phyloP scores from a whole-genome alignment of 2,329 filamentous ascomycete genomes.

The Ilyonectria sp. region DNA sequence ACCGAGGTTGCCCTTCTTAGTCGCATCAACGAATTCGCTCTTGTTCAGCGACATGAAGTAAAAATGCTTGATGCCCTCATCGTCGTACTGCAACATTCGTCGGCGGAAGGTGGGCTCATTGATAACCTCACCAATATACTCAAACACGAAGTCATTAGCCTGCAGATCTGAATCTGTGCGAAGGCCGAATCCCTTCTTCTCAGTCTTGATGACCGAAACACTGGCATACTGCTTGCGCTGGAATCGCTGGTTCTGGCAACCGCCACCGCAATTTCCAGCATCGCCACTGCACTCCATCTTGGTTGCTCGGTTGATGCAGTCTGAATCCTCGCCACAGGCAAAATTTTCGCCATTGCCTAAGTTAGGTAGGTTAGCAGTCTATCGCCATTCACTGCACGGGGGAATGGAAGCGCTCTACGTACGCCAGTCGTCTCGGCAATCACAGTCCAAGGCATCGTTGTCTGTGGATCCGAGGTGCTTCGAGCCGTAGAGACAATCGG shows the following conservation, averaged over 20 bases:
- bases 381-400: constrained; percentile 1
- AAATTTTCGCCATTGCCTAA: constrained; percentile 77
- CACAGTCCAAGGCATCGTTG: constrained; percentile 91
- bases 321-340: constrained; percentile 95
- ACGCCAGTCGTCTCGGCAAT: constrained; percentile 97
- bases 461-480: constrained; percentile 94
- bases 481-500: constrained; percentile 90
- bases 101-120: constrained; percentile 91
- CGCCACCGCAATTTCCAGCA: constrained; percentile 84
- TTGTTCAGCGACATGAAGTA: constrained; percentile 99
- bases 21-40: constrained; percentile 97
- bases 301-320: constrained; percentile 98
- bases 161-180: constrained; percentile 84
- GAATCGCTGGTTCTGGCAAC: constrained; percentile 96
- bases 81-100: constrained; percentile 93
- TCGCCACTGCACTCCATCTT: constrained; percentile 95
- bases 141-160: constrained; percentile 93
- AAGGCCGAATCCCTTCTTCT: constrained; percentile 96
- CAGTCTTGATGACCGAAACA: constrained; percentile 96
- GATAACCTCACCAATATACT: constrained; percentile 99
- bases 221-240: constrained; percentile 90
- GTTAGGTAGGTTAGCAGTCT: constrained; percentile 35
- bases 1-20: constrained; percentile 94
- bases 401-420: constrained; percentile 61
- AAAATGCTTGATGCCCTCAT: constrained; percentile 98